phyloP scores from a whole-genome alignment of 2,329 filamentous ascomycete species.

The Ceratocystis smalleyi region DNA sequence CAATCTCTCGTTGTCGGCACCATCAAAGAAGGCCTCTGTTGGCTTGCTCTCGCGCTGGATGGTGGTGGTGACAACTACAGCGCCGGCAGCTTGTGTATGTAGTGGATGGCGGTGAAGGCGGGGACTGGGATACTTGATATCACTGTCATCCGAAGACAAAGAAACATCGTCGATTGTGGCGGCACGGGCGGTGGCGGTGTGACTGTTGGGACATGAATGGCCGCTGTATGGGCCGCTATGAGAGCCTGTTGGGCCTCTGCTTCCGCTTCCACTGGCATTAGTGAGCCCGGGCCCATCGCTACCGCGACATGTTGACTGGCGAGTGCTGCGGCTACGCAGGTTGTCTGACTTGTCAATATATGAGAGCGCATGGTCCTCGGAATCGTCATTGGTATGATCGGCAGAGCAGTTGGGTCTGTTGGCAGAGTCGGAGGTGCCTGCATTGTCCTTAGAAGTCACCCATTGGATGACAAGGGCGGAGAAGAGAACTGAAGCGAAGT shows the following conservation, averaged over 20 bases:
- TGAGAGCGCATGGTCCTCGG: slow-evolving; percentile 5
- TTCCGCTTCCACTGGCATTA: background rate
- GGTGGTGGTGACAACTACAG: slow-evolving; percentile 27
- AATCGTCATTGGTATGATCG: slow-evolving; percentile 9
- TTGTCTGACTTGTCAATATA: slow-evolving; percentile 5
- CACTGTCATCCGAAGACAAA: slow-evolving; percentile 8
- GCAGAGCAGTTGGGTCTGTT: slow-evolving; percentile 11
- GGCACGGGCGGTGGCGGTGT: slow-evolving; percentile 9
- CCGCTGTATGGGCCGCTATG: slow-evolving; percentile 8
- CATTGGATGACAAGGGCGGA: slow-evolving; percentile 46
- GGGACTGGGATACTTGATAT: slow-evolving; percentile 3
- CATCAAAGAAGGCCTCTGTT: slow-evolving; percentile 15
- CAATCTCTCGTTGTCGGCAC: slow-evolving; percentile 12
- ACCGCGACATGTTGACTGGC: background rate
- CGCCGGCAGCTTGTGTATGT: slow-evolving; percentile 11
- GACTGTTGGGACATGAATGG: background rate
- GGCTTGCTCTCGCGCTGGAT: slow-evolving; percentile 25
- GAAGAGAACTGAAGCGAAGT: slow-evolving; percentile 34
- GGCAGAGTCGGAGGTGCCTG: slow-evolving; percentile 22
- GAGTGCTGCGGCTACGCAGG: background rate
- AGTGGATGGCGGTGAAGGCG: background rate
- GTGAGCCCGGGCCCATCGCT: background rate
- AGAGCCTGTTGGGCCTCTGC: background rate
- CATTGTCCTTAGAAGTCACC: slow-evolving; percentile 36
- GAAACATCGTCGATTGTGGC: slow-evolving; percentile 10